These are phyloP conservation scores for Trichoderma endophyticum DNA, from an alignment of 2,329 filamentous ascomycete species.

Conservation along the genomic window DNA sequence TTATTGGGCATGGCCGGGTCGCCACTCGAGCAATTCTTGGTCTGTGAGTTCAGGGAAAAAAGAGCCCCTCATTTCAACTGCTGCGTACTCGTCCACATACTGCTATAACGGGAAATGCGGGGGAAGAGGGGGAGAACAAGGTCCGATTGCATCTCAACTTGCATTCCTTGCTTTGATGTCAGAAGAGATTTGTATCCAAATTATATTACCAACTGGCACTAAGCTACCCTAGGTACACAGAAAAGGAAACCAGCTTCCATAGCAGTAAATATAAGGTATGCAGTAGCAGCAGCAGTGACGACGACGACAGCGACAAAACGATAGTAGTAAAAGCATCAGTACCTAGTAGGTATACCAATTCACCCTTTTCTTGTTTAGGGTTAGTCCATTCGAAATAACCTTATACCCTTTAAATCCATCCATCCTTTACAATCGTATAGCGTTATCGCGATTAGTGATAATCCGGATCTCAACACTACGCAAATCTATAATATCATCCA, in stretches of 20 bases:
- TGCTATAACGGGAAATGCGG: neutral
- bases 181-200: neutral
- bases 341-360: neutral
- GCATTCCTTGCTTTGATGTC: neutral
- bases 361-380: neutral
- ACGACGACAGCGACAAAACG: neutral
- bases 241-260: neutral
- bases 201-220: neutral
- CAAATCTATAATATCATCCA: neutral
- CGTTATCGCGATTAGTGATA: neutral
- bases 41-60: neutral
- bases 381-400: neutral
- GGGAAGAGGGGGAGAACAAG: neutral
- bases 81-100: neutral
- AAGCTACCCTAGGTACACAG: neutral
- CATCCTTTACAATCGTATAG: neutral
- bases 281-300: neutral
- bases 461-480: neutral
- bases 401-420: neutral
- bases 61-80: neutral
- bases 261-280: neutral
- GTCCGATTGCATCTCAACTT: neutral
- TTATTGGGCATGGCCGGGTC: neutral
- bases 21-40: neutral
- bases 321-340: neutral